Percentiles rank a stretch among this genome's conserved stretches.
phyloP scores from a whole-genome alignment of 257 asterid species.

The Osmanthus fragrans region DNA sequence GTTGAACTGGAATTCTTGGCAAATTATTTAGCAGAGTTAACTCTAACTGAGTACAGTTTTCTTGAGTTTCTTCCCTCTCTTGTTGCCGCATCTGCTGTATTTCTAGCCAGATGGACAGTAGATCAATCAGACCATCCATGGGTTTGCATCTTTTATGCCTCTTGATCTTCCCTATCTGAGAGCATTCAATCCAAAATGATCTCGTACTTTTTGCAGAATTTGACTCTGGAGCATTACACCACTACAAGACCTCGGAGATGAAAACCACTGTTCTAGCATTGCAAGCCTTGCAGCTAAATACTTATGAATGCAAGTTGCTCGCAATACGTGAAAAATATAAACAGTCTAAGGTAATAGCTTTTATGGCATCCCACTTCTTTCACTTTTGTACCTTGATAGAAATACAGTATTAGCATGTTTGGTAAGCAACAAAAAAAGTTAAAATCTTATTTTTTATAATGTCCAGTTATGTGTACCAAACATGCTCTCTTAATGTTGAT shows the following conservation, averaged over 20 bases:
- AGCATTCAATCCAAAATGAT: slow-evolving; percentile 10
- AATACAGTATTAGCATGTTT: background rate
- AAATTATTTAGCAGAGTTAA: slow-evolving; percentile 85
- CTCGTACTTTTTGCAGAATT: slow-evolving; percentile 54
- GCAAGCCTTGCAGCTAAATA: slow-evolving; percentile 69
- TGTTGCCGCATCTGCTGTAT: slow-evolving; percentile 90
- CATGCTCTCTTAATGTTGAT: background rate
- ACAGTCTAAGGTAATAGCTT: slow-evolving; percentile 65
- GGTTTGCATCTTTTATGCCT: slow-evolving; percentile 51
- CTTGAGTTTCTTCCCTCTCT: slow-evolving; percentile 85
- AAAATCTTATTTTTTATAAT: background rate
- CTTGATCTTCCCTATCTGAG: slow-evolving; percentile 9
- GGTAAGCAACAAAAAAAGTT: background rate
- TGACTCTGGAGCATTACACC: slow-evolving; percentile 88
- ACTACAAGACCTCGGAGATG: slow-evolving; percentile 57
- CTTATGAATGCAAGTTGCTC: slow-evolving; percentile 42
- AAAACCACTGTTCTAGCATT: slow-evolving; percentile 56
- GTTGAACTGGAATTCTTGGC: slow-evolving; percentile 93
- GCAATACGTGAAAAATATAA: slow-evolving; percentile 84
- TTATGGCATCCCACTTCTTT: background rate
- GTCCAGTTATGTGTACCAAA: background rate
- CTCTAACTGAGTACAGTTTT: slow-evolving; percentile 76
- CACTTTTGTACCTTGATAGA: background rate
- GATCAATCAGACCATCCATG: slow-evolving; percentile 95
- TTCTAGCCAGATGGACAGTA: slow-evolving; percentile 95